Evolutionary conservation across 108 stramenopile species (phyloP).

Genomic region (Chaetoceros tenuissimus): DNA sequence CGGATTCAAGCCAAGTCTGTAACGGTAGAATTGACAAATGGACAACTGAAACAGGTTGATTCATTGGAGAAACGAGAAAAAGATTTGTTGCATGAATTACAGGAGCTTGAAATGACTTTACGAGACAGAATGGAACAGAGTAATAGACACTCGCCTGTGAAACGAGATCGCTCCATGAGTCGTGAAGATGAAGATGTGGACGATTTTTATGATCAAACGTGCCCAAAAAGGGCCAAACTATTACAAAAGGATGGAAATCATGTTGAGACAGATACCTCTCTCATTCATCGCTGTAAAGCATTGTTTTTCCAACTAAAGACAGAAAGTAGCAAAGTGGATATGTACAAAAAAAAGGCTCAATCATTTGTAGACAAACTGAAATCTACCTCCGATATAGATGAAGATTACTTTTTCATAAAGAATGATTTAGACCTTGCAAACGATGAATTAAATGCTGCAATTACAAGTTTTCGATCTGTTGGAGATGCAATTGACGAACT

Average conservation of each 20-base stretch:
- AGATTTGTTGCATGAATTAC: slow-evolving; percentile 27
- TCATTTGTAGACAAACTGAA: slow-evolving; percentile 3
- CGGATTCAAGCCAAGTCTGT: slow-evolving; percentile 50
- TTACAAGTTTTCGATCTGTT: slow-evolving; percentile 4
- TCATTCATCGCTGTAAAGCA: slow-evolving; percentile 29
- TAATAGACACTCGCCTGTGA: background rate
- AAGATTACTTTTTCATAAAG: slow-evolving; percentile 59
- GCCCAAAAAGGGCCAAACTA: slow-evolving; percentile 4
- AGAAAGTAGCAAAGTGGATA: background rate
- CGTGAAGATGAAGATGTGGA: slow-evolving; percentile 46
- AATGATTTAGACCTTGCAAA: slow-evolving; percentile 56
- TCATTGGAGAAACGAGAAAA: slow-evolving; percentile 37
- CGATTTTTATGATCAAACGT: slow-evolving; percentile 52
- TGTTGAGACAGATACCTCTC: slow-evolving; percentile 27
- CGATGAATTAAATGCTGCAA: slow-evolving; percentile 31
- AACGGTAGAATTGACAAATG: slow-evolving; percentile 45
- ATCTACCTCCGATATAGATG: slow-evolving; percentile 25
- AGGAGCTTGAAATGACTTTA: slow-evolving; percentile 19
- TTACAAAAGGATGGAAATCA: slow-evolving; percentile 2
- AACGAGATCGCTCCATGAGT: background rate
- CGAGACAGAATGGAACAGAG: slow-evolving; percentile 6
- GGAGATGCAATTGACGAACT: slow-evolving; percentile 29
- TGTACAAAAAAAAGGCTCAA: background rate
- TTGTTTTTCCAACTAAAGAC: background rate
- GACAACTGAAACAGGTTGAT: slow-evolving; percentile 54